A percentile compares a stretch with the other conserved stretches of the same genome.
phyloP scores from a whole-genome alignment of 2,329 filamentous ascomycete genomes.

The Alternaria postmessia region DNA sequence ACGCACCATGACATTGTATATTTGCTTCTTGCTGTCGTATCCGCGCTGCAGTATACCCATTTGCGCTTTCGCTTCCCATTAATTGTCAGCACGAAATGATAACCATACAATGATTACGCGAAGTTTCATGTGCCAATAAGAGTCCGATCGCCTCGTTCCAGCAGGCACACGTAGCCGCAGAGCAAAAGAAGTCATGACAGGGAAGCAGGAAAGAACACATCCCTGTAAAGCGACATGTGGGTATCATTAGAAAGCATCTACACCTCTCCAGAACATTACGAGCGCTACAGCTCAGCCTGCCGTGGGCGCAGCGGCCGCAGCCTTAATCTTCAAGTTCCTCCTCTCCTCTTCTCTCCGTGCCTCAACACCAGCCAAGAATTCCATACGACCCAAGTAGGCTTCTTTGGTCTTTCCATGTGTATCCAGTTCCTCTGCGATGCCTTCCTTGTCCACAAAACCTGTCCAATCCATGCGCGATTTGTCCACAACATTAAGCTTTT shows the following conservation, averaged over 20 bases:
- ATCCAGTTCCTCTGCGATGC: conserved; percentile 68
- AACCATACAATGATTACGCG: not conserved
- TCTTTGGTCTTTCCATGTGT: conserved; percentile 69
- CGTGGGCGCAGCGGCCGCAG: conserved; percentile 21
- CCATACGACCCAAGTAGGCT: conserved; percentile 68
- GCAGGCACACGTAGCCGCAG: not conserved
- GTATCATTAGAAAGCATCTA: conserved; percentile 17
- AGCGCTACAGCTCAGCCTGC: conserved; percentile 1
- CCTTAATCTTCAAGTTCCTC: conserved; percentile 55
- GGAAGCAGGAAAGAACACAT: not conserved
- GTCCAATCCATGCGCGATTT: conserved; percentile 73
- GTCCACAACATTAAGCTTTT: conserved; percentile 72
- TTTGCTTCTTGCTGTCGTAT: not conserved
- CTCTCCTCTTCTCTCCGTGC: conserved; percentile 64
- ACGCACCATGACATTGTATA: not conserved
- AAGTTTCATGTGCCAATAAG: not conserved
- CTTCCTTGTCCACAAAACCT: conserved; percentile 67
- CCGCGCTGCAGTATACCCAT: not conserved
- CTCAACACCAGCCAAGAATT: conserved; percentile 68
- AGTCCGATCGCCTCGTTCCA: not conserved
- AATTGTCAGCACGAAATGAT: not conserved
- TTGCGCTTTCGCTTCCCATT: not conserved
- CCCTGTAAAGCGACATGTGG: conserved; percentile 1
- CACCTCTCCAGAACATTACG: not conserved
- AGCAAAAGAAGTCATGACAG: not conserved